Base-by-base conservation (phyloP, 768 basidiomycete species). In the Suillus alpinus region DNA sequence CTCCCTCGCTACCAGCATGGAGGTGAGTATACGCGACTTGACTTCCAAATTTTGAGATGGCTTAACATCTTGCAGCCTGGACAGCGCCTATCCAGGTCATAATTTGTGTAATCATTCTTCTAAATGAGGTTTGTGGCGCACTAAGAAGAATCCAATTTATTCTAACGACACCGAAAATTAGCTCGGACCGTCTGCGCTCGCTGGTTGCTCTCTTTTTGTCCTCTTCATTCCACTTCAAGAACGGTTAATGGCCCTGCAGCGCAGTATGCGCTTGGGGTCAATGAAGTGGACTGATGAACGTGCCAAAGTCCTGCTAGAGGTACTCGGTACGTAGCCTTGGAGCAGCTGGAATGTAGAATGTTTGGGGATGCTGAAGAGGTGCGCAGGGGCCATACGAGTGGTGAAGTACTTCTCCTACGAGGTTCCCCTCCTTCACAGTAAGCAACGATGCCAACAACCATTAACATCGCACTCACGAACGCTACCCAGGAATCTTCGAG, bases 401-500 rank as follows among this genome's bases (percentile, higher is more conserved):
- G 84, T 91, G 57, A 89, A 89, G 70, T 88, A 86, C 66, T 91
- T 91, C 70, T 86, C 83, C 34, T 89, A 89, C 64, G 89, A 91
- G 72, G 64, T 78, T 1, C 86, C 88, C 0, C 89, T 88, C 71
- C 71, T 89, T 46, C 78, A 84, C 62, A 78, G 88, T 87, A 61
- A 70, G 80, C 73, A 4, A 3, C 40, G 16, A n/a, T 55, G 29
- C 57, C 14, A 37, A 57, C 59, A 18, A 20, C 31, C 20, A 32
- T 63, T 47, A 9, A 10, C 49, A 6, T 8, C 50, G 65, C 31
- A 49, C 51, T 41, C 36, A 36, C 46, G n/a, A 18, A 46, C 23
- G 13, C n/a, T 34, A 39, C 44, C 6, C 58, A 87, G 86, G 83
- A 14, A 83, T 89, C 29, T 79, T 76, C 58, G 75, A 76, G 10